Conservation (phyloP, 306 rosid species). For the Ceratonia siliqua region DNA sequence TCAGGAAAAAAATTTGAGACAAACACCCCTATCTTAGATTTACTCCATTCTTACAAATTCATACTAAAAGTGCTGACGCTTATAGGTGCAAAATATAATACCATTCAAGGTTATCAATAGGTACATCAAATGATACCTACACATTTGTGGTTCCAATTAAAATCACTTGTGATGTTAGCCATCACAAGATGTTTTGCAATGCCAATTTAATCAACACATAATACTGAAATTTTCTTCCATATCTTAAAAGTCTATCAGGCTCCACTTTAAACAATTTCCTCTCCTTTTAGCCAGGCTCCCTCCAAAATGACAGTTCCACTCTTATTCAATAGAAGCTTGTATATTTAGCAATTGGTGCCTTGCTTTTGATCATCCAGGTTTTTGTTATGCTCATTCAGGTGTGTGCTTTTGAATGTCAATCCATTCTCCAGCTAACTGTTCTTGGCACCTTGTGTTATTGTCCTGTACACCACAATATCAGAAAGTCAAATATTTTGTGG, state of each 20-base stretch:
- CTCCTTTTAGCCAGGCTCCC: background rate
- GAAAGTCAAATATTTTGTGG: background rate
- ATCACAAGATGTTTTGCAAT: background rate
- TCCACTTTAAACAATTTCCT: background rate
- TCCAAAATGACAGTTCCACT: background rate
- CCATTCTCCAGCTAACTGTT: background rate
- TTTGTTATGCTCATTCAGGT: background rate
- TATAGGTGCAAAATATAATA: background rate
- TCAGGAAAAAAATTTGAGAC: background rate
- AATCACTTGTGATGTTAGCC: background rate
- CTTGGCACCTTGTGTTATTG: conserved; percentile 4
- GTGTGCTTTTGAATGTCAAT: background rate
- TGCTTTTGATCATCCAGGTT: background rate
- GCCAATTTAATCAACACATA: background rate
- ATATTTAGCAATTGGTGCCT: background rate
- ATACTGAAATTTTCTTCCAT: background rate
- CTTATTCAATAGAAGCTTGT: background rate
- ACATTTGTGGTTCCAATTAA: background rate
- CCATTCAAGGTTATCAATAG: background rate
- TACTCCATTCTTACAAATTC: background rate
- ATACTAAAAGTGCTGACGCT: background rate
- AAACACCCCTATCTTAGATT: too few species aligned
- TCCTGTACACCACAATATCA: background rate
- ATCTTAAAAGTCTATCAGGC: background rate
- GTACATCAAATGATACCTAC: background rate